These are phyloP conservation scores for Corylus avellana DNA, from an alignment of 306 rosid species.

Conservation along the genomic window DNA sequence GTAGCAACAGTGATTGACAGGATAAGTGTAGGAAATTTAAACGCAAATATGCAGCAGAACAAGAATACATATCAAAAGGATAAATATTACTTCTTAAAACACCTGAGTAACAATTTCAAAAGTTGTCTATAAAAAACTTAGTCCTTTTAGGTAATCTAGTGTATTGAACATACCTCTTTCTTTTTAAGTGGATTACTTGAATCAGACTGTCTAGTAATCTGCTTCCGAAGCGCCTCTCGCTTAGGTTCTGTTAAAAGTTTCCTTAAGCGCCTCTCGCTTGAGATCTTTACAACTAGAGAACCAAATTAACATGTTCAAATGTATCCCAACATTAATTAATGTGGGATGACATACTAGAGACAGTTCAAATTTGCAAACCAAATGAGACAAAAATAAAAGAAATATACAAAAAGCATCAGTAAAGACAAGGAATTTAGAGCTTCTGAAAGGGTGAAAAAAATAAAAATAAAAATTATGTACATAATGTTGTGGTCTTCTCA, in stretches of 20 bases:
- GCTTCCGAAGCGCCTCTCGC: slow-evolving; percentile 70
- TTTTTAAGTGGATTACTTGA: slow-evolving; percentile 72
- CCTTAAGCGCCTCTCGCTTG: slow-evolving; percentile 75
- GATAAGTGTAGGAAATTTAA: too few relatives aligned
- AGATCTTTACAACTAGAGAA: slow-evolving; percentile 82
- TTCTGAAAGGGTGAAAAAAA: neutral
- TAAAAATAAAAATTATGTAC: too few relatives aligned
- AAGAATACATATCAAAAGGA: slow-evolving; percentile 12
- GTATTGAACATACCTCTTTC: slow-evolving; percentile 77
- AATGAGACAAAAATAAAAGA: neutral
- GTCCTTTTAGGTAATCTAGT: slow-evolving; percentile 12
- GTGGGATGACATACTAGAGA: neutral
- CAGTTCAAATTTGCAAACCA: slow-evolving; percentile 2
- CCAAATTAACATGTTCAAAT: slow-evolving; percentile 78
- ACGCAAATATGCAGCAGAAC: too few relatives aligned
- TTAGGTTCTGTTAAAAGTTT: slow-evolving; percentile 81
- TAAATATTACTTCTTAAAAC: neutral
- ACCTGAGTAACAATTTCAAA: slow-evolving; percentile 2
- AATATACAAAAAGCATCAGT: neutral
- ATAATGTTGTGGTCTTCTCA: too few relatives aligned
- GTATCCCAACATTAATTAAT: slow-evolving; percentile 42
- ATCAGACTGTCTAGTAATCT: slow-evolving; percentile 83
- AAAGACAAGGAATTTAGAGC: neutral
- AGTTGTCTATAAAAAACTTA: slow-evolving; percentile 12
- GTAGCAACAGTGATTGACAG: neutral